Evolutionary conservation across 2,329 filamentous ascomycete genomes (phyloP), one percentile per base, ranked within the genome.

Genomic region (Penicillium griseofulvum): DNA sequence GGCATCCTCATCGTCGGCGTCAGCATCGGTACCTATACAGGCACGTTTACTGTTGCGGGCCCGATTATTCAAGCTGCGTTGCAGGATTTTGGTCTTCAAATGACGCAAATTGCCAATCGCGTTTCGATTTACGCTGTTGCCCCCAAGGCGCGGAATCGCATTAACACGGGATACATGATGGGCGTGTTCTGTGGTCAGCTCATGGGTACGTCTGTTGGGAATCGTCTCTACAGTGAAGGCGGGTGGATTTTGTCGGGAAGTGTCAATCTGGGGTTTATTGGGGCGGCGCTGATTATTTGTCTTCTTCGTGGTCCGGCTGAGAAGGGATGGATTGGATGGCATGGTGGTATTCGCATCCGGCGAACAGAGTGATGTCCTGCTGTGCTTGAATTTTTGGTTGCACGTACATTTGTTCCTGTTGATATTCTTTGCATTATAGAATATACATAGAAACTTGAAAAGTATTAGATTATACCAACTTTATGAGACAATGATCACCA

Each of bases 81-180:
- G 1, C 81, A 87, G 57, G 90, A 94, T 62, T 79, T 90, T 26
- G 89, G 89, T 0, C 78, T 87, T 56, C 89, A 91, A 71, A 88
- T 85, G 1, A 80, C 83, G 0, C 88, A 91, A 68, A 88, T 91
- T 38, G 52, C 59, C 31, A 91, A 92, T 64, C 77, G 90, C 0
- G 80, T 81, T 0, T 80, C 83, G 4, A 88, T 94, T 19, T 92
- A 90, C 63, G 74, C 77, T 1, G 84, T 93, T 22, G 87, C 88
- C 50, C 85, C 89, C 0, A 86, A 84, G 56, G 86, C 86, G 0
- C 76, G 88, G 5, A 94, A 91, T 71, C 75, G 90, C 4, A 82
- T 93, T 24, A 94, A 94, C 68, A 91, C 89, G 0, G 88, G 86
- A 1, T 94, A 91, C 66, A 94, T 93, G 90, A 80, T 91, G 0